These are phyloP conservation scores for Trametes polyzona DNA, from an alignment of 1,284 basidiomycete genomes.

Conservation along the genomic window DNA sequence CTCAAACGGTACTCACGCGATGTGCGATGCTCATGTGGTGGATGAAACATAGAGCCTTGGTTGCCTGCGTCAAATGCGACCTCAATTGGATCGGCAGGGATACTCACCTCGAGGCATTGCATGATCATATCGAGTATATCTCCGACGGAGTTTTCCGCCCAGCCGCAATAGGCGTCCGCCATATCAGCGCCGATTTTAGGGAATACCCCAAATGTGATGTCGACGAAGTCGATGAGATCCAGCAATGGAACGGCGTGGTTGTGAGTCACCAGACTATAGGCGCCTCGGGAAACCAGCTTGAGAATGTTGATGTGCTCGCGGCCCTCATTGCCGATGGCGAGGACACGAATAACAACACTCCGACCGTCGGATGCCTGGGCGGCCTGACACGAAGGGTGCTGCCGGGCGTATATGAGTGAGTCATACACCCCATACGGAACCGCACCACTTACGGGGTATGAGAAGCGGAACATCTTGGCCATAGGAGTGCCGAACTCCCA, in stretches of 20 bases:
- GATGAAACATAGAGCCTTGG: background rate
- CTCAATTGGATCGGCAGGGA: too few relatives aligned
- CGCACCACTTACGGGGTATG: background rate
- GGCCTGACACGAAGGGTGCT: background rate
- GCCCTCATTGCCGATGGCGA: background rate
- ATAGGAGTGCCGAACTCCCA: background rate
- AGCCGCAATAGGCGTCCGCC: slow-evolving; percentile 14
- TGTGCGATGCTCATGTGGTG: slow-evolving; percentile 1
- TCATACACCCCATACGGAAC: background rate
- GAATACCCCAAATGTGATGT: slow-evolving; percentile 36
- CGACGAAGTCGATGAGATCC: slow-evolving; percentile 30
- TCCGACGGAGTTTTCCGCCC: slow-evolving; percentile 34
- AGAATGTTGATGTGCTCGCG: background rate
- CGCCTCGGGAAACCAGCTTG: background rate
- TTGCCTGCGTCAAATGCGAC: too few relatives aligned
- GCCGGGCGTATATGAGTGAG: background rate
- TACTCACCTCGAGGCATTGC: slow-evolving; percentile 33
- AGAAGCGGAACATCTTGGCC: background rate
- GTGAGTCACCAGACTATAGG: background rate
- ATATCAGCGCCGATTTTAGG: slow-evolving; percentile 27
- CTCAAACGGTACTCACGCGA: background rate
- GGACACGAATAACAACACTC: background rate
- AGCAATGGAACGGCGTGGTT: slow-evolving; percentile 24
- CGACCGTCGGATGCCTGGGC: background rate
- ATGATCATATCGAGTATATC: slow-evolving; percentile 36